Conservation (phyloP, 2,329 filamentous ascomycete genomes). For the Lasiodiplodia sp. region DNA sequence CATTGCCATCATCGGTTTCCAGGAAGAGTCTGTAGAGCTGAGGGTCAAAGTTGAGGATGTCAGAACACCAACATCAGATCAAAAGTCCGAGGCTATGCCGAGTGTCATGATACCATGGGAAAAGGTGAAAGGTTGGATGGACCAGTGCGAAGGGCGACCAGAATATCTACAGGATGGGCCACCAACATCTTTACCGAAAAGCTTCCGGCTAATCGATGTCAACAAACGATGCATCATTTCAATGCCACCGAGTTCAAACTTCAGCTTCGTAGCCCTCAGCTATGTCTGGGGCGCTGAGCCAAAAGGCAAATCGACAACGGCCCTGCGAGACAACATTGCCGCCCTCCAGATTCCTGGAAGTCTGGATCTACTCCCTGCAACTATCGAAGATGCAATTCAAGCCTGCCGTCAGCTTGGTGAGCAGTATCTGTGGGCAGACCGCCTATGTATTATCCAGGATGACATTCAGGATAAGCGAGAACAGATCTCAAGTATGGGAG, state of each 20-base stretch:
- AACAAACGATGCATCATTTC: constrained; percentile 4
- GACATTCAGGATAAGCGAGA: constrained; percentile 3
- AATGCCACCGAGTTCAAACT: neutral
- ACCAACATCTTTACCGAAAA: neutral
- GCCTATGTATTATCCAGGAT: constrained; percentile 29
- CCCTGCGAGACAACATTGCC: neutral
- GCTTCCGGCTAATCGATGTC: constrained; percentile 26
- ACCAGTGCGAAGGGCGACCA: neutral
- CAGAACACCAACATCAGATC: neutral
- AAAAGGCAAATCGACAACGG: neutral
- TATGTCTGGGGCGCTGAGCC: constrained; percentile 23
- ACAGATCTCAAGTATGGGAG: constrained; percentile 7
- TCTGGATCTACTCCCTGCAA: neutral
- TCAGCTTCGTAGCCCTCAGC: constrained; percentile 25
- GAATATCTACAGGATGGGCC: neutral
- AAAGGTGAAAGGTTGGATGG: neutral
- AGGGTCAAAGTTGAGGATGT: neutral
- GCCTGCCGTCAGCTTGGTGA: constrained; percentile 4
- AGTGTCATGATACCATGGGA: neutral
- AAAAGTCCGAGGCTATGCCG: neutral
- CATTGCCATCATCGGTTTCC: neutral
- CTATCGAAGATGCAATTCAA: constrained; percentile 17
- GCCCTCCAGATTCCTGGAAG: neutral
- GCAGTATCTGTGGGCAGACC: constrained; percentile 26
- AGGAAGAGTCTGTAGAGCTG: neutral